phyloP scores from a whole-genome alignment of 768 basidiomycete genomes.

The Obba rivulosa region DNA sequence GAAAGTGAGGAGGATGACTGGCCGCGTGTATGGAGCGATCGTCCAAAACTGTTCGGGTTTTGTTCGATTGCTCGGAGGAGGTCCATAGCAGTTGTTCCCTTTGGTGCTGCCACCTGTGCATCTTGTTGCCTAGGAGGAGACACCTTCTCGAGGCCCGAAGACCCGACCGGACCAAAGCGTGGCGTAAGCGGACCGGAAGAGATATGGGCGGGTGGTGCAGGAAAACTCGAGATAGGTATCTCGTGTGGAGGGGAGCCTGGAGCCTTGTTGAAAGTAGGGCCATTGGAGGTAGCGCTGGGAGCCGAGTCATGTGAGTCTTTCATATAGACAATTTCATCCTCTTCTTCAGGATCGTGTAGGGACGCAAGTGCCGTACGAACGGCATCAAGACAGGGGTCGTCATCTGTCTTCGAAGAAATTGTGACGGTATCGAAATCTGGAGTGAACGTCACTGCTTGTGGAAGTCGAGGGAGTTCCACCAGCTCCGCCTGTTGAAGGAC shows the following conservation, averaged over 20 bases:
- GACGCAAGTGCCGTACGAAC: slow-evolving; percentile 47
- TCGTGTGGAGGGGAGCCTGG: slow-evolving; percentile 17
- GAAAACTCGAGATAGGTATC: neutral
- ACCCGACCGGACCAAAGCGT: slow-evolving; percentile 13
- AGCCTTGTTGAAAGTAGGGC: slow-evolving; percentile 7
- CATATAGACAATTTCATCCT: slow-evolving; percentile 72
- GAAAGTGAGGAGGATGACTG: slow-evolving; percentile 34
- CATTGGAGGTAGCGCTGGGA: neutral
- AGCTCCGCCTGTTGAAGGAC: slow-evolving; percentile 8
- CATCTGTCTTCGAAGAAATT: slow-evolving; percentile 68
- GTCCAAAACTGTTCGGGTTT: slow-evolving; percentile 12
- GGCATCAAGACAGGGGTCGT: slow-evolving; percentile 73
- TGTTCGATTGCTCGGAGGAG: slow-evolving; percentile 49
- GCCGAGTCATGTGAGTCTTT: neutral
- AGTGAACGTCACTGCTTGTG: slow-evolving; percentile 17
- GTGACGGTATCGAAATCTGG: slow-evolving; percentile 57
- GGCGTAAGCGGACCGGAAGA: slow-evolving; percentile 4
- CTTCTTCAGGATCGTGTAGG: slow-evolving; percentile 48
- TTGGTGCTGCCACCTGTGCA: slow-evolving; percentile 13
- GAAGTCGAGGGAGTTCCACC: slow-evolving; percentile 11
- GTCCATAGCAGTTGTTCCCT: slow-evolving; percentile 59
- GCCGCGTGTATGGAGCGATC: slow-evolving; percentile 15
- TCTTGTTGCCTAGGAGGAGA: slow-evolving; percentile 18
- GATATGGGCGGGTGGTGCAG: neutral
- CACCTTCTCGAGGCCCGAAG: slow-evolving; percentile 17